Conservation (phyloP, 495 filamentous ascomycete genomes). For the Saxophila tyrrhenica region DNA sequence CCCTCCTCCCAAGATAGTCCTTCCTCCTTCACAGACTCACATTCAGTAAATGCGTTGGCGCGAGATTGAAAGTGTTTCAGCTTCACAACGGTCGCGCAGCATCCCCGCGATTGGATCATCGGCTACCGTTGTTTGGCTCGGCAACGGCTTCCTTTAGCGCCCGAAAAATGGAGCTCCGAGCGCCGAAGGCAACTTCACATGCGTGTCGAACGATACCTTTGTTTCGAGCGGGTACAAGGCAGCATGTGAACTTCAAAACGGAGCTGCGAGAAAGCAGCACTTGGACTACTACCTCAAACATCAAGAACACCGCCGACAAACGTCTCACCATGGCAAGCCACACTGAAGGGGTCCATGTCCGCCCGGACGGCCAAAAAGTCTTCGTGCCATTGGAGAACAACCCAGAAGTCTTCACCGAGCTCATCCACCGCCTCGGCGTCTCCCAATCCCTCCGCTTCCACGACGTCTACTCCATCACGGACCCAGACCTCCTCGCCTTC, state of each 20-base stretch:
- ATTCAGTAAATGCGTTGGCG: neutral
- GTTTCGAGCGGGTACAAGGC: too few species aligned
- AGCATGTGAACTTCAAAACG: too few species aligned
- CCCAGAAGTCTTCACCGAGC: slow-evolving; percentile 56
- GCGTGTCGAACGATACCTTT: too few species aligned
- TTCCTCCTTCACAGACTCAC: neutral
- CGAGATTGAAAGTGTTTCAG: neutral
- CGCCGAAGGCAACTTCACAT: too few species aligned
- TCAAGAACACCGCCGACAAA: too few species aligned
- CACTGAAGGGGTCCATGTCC: neutral
- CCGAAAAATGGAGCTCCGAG: too few species aligned
- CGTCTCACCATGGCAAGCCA: neutral
- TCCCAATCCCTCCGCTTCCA: slow-evolving; percentile 54
- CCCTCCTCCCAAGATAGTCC: neutral
- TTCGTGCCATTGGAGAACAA: neutral
- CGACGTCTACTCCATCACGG: slow-evolving; percentile 75
- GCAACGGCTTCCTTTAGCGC: neutral
- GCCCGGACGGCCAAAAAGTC: neutral
- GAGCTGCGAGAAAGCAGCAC: too few species aligned
- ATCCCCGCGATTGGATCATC: neutral
- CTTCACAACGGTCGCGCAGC: neutral
- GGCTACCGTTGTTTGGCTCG: neutral
- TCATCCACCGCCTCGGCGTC: slow-evolving; percentile 67
- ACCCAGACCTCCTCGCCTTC: slow-evolving; percentile 65
- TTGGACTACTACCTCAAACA: too few species aligned